phyloP scores from a whole-genome alignment of 2,329 filamentous ascomycete species.

The Pyricularia pennisetigena region DNA sequence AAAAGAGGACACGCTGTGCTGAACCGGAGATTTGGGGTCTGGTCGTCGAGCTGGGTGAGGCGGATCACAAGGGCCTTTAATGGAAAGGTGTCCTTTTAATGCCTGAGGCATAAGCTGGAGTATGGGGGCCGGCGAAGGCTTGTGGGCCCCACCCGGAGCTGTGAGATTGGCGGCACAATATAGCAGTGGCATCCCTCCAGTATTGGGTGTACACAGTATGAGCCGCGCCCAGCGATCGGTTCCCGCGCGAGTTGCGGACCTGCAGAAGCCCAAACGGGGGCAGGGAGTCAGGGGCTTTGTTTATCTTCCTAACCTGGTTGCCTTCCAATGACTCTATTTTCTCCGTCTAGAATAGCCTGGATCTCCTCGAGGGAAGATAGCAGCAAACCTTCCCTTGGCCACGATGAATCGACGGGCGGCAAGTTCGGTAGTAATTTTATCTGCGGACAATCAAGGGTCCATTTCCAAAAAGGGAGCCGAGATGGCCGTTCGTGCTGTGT shows the following conservation, averaged over 20 bases:
- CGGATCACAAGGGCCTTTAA: not conserved
- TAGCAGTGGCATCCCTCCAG: not conserved
- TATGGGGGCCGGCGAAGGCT: not conserved
- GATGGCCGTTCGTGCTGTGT: too few species aligned
- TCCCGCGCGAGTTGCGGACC: conserved; percentile 1
- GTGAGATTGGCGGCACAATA: conserved; percentile 1
- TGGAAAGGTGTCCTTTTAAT: not conserved
- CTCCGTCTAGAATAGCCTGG: not conserved
- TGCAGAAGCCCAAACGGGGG: conserved; percentile 1
- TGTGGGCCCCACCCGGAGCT: not conserved
- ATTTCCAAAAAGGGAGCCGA: not conserved
- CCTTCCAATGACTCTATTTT: not conserved
- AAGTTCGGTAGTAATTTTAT: not conserved
- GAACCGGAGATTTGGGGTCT: not conserved
- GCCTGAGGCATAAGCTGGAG: not conserved
- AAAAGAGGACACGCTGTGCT: not conserved
- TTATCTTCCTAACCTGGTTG: not conserved
- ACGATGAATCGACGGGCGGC: not conserved
- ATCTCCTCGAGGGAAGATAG: not conserved
- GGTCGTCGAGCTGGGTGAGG: not conserved
- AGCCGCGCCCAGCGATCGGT: not conserved
- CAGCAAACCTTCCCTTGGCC: not conserved
- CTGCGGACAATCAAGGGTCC: not conserved
- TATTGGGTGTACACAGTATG: not conserved
- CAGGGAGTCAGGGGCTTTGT: not conserved